Conservation (phyloP, 306 rosid genomes). For the Fragaria ananassa region DNA sequence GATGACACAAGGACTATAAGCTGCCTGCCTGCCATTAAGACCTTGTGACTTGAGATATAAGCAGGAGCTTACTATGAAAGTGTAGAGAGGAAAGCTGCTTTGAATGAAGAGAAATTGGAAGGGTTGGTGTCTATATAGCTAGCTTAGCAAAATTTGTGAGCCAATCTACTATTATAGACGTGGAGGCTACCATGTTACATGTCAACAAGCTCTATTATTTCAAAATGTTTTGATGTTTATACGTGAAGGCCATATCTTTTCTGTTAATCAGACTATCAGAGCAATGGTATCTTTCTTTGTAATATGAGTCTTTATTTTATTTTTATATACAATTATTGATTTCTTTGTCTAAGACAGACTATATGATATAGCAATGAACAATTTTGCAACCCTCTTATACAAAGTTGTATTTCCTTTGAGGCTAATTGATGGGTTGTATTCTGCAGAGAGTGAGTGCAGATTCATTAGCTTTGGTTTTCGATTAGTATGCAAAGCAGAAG, state of each 20-base stretch:
- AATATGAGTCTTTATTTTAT: neutral
- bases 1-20: conserved; percentile 33
- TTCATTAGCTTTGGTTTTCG: neutral
- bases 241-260: conserved; percentile 52
- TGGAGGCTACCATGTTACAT: conserved; percentile 45
- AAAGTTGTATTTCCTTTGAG: no score
- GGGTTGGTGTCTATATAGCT: conserved; percentile 22
- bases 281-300: neutral
- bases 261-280: neutral
- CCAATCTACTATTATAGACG: conserved; percentile 30
- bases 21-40: conserved; percentile 47
- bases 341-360: neutral
- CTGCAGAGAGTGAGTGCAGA: no score
- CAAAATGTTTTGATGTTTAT: neutral
- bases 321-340: neutral
- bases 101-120: neutral
- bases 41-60: conserved; percentile 5
- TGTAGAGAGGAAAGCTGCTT: conserved; percentile 2
- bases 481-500: neutral
- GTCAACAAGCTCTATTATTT: conserved; percentile 28
- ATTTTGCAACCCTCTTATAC: neutral
- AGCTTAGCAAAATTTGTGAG: conserved; percentile 6
- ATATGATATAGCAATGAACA: no score
- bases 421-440: no score
- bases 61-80: conserved; percentile 16